phyloP scores from a whole-genome alignment of 2,329 filamentous ascomycete genomes.

The Hypomyces rosellus region DNA sequence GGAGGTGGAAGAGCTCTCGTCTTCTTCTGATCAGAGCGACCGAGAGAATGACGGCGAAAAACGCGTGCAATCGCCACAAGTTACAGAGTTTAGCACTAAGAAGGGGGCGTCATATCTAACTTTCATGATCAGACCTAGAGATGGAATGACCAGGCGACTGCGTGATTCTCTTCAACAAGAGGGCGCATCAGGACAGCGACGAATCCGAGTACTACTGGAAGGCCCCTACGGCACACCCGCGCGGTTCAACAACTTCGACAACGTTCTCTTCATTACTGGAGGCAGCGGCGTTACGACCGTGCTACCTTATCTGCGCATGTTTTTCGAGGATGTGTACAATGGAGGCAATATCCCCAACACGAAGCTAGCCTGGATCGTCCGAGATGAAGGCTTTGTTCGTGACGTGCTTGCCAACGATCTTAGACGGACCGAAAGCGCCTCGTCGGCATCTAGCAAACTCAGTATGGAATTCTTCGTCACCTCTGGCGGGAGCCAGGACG shows the following conservation, averaged over 20 bases:
- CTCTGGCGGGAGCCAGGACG: neutral
- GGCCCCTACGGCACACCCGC: constrained; percentile 30
- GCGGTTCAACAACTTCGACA: constrained; percentile 24
- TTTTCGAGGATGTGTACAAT: constrained; percentile 15
- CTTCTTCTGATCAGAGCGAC: constrained; percentile 2
- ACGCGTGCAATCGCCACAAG: constrained; percentile 9
- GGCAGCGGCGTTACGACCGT: constrained; percentile 32
- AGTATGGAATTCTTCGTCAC: constrained; percentile 27
- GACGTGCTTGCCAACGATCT: constrained; percentile 23
- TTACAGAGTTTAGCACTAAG: neutral
- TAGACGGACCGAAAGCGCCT: constrained; percentile 16
- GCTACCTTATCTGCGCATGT: constrained; percentile 23
- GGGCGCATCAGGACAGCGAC: constrained; percentile 14
- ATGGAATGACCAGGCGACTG: constrained; percentile 29
- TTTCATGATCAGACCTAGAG: constrained; percentile 32
- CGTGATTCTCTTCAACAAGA: constrained; percentile 15
- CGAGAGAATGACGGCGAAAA: constrained; percentile 15
- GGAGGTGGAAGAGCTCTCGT: neutral
- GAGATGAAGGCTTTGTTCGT: constrained; percentile 23
- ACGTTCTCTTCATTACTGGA: constrained; percentile 30
- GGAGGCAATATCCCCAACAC: constrained; percentile 14
- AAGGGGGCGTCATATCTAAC: constrained; percentile 19
- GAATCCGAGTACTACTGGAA: constrained; percentile 27
- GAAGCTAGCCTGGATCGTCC: constrained; percentile 27
- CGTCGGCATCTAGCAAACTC: constrained; percentile 11